phyloP scores from a whole-genome alignment of 75 land plant genomes.

The Larix kaempferi region DNA sequence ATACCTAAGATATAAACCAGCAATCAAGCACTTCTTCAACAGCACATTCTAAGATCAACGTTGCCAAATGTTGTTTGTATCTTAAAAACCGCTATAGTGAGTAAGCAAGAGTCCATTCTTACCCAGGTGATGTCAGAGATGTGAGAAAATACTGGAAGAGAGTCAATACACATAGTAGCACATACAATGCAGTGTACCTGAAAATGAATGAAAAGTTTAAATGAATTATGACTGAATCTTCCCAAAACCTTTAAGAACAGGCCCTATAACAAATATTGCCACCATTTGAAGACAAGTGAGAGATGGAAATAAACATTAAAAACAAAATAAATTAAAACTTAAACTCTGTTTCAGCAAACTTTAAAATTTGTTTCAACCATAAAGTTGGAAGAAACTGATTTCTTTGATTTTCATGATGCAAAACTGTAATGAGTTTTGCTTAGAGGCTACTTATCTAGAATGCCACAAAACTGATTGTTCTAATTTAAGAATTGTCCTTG shows the following conservation, averaged over 20 bases:
- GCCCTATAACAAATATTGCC: not conserved
- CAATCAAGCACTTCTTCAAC: not conserved
- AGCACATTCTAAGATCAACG: not conserved
- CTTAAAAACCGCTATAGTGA: not conserved
- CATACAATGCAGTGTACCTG: constrained; percentile 72
- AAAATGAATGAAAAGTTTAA: constrained; percentile 1
- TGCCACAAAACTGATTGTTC: not conserved
- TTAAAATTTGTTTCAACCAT: not conserved
- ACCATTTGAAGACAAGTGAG: not conserved
- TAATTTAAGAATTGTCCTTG: not conserved
- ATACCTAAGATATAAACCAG: constrained; percentile 5
- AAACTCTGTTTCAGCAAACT: not conserved
- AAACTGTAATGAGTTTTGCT: not conserved
- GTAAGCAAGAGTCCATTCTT: constrained; percentile 11
- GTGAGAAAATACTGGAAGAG: constrained; percentile 77
- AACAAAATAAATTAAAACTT: not conserved
- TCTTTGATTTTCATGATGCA: not conserved
- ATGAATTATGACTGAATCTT: not conserved
- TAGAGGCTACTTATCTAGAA: not conserved
- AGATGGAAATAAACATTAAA: not conserved
- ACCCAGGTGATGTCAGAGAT: constrained; percentile 89
- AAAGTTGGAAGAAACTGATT: not conserved
- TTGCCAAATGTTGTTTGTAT: not conserved
- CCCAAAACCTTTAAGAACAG: not conserved
- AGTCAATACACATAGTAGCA: constrained; percentile 48